Conservation (phyloP, 2,329 filamentous ascomycete species). For the Helotiales sp. region DNA sequence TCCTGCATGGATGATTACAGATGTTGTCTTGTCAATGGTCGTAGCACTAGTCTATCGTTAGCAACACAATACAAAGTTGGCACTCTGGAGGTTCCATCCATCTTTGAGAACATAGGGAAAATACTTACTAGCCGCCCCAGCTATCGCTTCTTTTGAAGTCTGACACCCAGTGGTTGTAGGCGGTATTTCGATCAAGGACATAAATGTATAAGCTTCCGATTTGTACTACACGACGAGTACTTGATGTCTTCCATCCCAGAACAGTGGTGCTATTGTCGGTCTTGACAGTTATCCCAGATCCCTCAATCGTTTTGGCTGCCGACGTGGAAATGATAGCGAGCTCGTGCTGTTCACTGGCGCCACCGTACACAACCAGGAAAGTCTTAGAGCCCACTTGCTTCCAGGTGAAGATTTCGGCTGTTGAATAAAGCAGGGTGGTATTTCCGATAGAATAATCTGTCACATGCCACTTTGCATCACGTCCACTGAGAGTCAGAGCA, state of each 20-base stretch:
- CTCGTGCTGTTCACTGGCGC: constrained; percentile 64
- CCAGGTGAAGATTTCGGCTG: constrained; percentile 71
- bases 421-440: constrained; percentile 64
- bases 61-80: background rate
- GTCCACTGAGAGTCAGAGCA: constrained; percentile 59
- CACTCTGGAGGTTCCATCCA: no score
- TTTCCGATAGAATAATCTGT: constrained; percentile 66
- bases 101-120: no score
- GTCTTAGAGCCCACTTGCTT: constrained; percentile 62
- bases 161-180: constrained; percentile 58
- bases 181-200: constrained; percentile 61
- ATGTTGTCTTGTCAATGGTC: constrained; percentile 43
- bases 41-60: constrained; percentile 33
- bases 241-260: constrained; percentile 58
- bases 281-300: constrained; percentile 33
- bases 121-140: constrained; percentile 42
- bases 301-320: constrained; percentile 57
- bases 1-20: constrained; percentile 62
- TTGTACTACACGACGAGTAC: constrained; percentile 53
- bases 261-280: constrained; percentile 50
- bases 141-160: constrained; percentile 51
- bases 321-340: constrained; percentile 44
- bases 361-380: constrained; percentile 66
- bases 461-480: constrained; percentile 70
- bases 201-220: constrained; percentile 41